Evolutionary conservation across 1,139 yeast genomes (phyloP), one percentile per base, ranked within the genome.

Genomic region (Fermentozyma sake): DNA sequence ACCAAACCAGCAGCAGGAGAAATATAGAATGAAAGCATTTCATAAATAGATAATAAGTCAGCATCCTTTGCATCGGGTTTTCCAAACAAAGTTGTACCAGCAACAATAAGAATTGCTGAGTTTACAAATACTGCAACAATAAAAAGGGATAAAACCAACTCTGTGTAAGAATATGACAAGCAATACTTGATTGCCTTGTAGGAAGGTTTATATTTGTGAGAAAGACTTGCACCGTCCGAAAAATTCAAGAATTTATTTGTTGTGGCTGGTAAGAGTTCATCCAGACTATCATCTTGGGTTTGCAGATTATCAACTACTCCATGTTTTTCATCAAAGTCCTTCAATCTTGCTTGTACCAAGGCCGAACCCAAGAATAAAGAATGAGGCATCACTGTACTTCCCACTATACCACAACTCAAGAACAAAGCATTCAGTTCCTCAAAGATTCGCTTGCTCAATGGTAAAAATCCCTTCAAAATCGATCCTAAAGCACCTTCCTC

Each of bases 301-400:
- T 46, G 50, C 4, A 22, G 31, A 5, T 23, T 27, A 3, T 22
- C 27, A 4, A 12, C 25, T 18, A 38, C 35, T 3, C 78, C 77
- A 34, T 74, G 58, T 20, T 60, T 62, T 7, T 68, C 55, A 44
- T 79, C 86, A 41, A 61, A 79, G 27, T 80, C 86, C 46, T 76
- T 76, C 34, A 78, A 57, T 42, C 93, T 63, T 10, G 89, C 77
- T 45, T 80, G 87, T 4, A 81, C 91, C 29, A 82, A 66, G 5
- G 85, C 84, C 0, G 87, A 79, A 1, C 91, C 91, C 31, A 82
- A 59, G 42, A 73, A 81, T 32, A 82, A 61, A 0, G 87, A 79
- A 46, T 81, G 91, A 3, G 93, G 91, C 93, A 82, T 82, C 6
- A 81, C 89, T 0, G 91, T 81, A 25, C 87, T 83, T 18, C 93